A percentile compares a stretch with the other conserved stretches of the same genome.
Evolutionary conservation across 345 rosid species (phyloP).

Genomic region (Eucalyptus regnans): DNA sequence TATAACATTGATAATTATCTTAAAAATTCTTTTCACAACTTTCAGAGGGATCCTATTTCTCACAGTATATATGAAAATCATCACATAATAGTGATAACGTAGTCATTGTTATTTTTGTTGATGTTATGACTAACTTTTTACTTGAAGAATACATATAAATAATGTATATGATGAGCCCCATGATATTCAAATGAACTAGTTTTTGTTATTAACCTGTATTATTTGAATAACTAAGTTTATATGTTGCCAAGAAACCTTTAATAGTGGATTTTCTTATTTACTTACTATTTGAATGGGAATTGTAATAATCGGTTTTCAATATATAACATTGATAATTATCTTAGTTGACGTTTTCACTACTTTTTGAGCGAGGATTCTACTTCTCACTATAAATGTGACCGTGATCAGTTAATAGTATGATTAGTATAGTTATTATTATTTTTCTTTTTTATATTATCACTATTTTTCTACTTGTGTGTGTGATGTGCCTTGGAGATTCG

Average conservation of each 20-base stretch:
- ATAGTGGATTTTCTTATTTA: not conserved
- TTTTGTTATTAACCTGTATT: not conserved
- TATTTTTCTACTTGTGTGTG: not conserved
- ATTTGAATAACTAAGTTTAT: not conserved
- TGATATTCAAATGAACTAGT: not conserved
- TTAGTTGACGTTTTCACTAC: not conserved
- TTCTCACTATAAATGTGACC: not conserved
- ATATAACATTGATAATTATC: not conserved
- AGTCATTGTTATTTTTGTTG: not conserved
- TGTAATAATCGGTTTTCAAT: not conserved
- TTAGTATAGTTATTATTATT: not conserved
- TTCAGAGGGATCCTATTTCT: not conserved
- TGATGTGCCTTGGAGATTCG: too few relatives aligned
- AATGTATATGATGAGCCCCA: not conserved
- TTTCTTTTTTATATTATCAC: not conserved
- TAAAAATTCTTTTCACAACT: not conserved
- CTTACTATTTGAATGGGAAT: not conserved
- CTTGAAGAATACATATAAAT: not conserved
- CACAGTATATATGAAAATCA: not conserved
- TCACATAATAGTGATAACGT: not conserved
- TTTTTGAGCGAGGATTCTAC: not conserved
- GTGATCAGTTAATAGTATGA: not conserved
- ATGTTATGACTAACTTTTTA: not conserved
- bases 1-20: not conserved
- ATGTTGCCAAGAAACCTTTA: not conserved